Evolutionary conservation across 2,329 filamentous ascomycete genomes (phyloP), one percentile per base, ranked within the genome.

Genomic region (Lachnellula cervina): DNA sequence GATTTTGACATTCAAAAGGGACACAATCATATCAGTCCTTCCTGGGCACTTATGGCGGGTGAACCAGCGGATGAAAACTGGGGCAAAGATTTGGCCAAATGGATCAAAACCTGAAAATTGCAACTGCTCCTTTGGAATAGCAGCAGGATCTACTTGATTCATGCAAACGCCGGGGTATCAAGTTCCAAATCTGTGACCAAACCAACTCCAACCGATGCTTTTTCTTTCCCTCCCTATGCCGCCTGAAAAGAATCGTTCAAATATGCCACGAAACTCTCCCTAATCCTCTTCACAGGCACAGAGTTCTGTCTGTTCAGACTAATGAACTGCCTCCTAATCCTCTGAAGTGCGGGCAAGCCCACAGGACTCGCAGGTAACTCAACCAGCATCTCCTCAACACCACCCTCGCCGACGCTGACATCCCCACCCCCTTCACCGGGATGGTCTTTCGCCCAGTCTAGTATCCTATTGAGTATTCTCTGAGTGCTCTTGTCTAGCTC

Each of bases 401-500:
- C 59, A 17, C 59, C 64, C 16, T 66, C 63, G 13, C 57, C 63
- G 54, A 61, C 51, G 57, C 59, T 71, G 28, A 89, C 79, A 60
- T 81, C 77, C 19, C 79, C 80, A 7, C 83, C 83, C 23, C 75
- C 80, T 59, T 88, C 86, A 1, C 78, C 80, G 7, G 73, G 69
- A 52, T 90, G 85, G 55, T 83, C 78, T 58, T 81, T 79, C 68
- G 88, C 82, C 74, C 83, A 85, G 48, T 87, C 82, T 55, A 88
- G 72, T 38, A 95, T 84, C 54, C 78, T 77, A 63, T 83, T 82
- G 52, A 94, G 80, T 32, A 95, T 81, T 52, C 87, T 87, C 63
- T 91, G 89, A 7, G 89, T 93, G 68, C 85, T 84, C 60, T 83
- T 83, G 71, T 95, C 90, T 23, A 95, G 77, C 57, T 90, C 80